These are phyloP conservation scores for Rhipidocladum racemiflorum DNA, from an alignment of 176 grass and related monocot species.

Conservation along the genomic window DNA sequence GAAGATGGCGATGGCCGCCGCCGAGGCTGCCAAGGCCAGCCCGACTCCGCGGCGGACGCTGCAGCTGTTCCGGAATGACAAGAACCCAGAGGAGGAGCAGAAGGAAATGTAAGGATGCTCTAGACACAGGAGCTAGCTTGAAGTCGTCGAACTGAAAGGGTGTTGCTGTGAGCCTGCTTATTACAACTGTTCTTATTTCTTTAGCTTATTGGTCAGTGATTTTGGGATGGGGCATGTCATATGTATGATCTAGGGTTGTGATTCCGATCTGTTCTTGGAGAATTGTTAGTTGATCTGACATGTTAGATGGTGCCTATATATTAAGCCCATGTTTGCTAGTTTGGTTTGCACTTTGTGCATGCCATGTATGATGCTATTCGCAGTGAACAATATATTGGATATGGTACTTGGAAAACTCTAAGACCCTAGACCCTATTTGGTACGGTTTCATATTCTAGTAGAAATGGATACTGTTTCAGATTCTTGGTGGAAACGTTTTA, in stretches of 20 bases:
- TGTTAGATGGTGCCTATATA: background rate
- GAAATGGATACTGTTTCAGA: too few relatives aligned
- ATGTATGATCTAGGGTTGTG: background rate
- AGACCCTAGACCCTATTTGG: too few relatives aligned
- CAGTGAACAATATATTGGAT: slow-evolving; percentile 19
- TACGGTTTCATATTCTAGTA: too few relatives aligned
- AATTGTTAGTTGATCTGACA: background rate
- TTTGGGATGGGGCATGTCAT: background rate
- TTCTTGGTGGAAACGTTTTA: too few relatives aligned
- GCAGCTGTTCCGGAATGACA: background rate
- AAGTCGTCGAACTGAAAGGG: background rate
- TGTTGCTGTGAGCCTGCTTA: slow-evolving; percentile 20
- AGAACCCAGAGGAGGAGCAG: background rate
- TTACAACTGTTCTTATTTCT: background rate
- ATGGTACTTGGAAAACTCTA: background rate
- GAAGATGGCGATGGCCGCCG: background rate
- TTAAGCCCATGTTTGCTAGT: background rate
- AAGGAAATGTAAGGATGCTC: background rate
- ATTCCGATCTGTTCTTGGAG: background rate
- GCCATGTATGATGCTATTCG: slow-evolving; percentile 9
- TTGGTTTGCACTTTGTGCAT: slow-evolving; percentile 9
- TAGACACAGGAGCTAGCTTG: background rate
- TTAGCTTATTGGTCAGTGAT: background rate
- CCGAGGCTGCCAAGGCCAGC: background rate
- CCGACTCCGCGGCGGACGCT: background rate